These are phyloP conservation scores for Salvia hispanica DNA, from an alignment of 257 asterid species.

Conservation along the genomic window DNA sequence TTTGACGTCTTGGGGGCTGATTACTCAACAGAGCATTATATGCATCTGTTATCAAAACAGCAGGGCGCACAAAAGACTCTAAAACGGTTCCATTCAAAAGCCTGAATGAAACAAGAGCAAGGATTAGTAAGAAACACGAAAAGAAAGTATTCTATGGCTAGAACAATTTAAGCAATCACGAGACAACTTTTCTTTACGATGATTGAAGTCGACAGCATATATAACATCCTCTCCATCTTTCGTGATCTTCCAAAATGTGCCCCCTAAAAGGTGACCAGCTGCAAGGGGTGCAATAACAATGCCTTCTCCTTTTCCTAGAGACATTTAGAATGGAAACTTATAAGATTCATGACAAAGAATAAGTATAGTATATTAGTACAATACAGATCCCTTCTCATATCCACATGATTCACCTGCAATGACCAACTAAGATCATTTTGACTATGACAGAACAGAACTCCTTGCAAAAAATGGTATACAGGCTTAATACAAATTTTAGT, in stretches of 20 bases:
- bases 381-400: constrained; percentile 14
- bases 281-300: constrained; percentile 97
- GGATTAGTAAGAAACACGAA: constrained; percentile 25
- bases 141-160: constrained; percentile 29
- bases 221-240: constrained; percentile 99
- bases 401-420: constrained; percentile 25
- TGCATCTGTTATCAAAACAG: constrained; percentile 92
- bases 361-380: constrained; percentile 15
- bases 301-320: constrained; percentile 96
- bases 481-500: not conserved
- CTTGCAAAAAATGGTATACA: constrained; percentile 20
- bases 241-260: constrained; percentile 89
- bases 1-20: constrained; percentile 93
- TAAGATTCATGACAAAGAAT: constrained; percentile 31
- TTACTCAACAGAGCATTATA: constrained; percentile 80
- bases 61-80: constrained; percentile 98
- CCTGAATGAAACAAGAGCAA: constrained; percentile 54
- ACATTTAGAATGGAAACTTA: constrained; percentile 30
- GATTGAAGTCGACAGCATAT: constrained; percentile 97
- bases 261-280: constrained; percentile 98
- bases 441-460: constrained; percentile 26
- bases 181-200: constrained; percentile 89
- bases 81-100: constrained; percentile 92
- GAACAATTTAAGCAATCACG: constrained; percentile 29
- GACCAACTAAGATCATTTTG: constrained; percentile 25